Conservation (phyloP, 768 basidiomycete genomes). For the Boletellus emodensis region DNA sequence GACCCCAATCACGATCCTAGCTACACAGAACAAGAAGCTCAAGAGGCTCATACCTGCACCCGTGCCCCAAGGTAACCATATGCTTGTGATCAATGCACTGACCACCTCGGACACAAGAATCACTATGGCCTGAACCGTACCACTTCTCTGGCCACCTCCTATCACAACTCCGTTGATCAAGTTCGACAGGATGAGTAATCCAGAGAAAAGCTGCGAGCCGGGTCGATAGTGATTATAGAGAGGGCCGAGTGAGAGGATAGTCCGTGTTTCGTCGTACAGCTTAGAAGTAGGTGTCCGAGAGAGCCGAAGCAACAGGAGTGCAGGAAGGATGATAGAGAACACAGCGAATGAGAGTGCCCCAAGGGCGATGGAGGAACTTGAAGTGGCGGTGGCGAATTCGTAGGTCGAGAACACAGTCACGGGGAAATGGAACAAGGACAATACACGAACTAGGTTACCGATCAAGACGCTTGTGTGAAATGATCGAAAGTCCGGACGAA, state of each 20-base stretch:
- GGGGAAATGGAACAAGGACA: constrained; percentile 92
- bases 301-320: constrained; percentile 72
- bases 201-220: constrained; percentile 85
- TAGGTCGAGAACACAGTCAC: constrained; percentile 90
- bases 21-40: constrained; percentile 89
- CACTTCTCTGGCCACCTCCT: constrained; percentile 85
- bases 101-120: constrained; percentile 86
- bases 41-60: constrained; percentile 96
- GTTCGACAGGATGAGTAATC: constrained; percentile 76
- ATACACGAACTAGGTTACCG: constrained; percentile 88
- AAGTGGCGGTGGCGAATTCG: constrained; percentile 41
- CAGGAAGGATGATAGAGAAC: constrained; percentile 75
- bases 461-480: constrained; percentile 80
- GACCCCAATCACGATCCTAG: constrained; percentile 85
- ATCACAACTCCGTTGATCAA: constrained; percentile 79
- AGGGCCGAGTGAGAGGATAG: constrained; percentile 84
- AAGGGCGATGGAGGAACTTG: constrained; percentile 63
- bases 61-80: constrained; percentile 96
- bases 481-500: constrained; percentile 59
- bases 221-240: constrained; percentile 94
- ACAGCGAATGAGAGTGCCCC: constrained; percentile 78
- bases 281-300: constrained; percentile 80
- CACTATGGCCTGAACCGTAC: constrained; percentile 87
- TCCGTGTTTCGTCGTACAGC: constrained; percentile 92
- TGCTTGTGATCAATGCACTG: constrained; percentile 81